Percentiles rank a stretch among this genome's conserved stretches.
Evolutionary conservation across 768 basidiomycete genomes (phyloP).

Genomic region (Leccinum broughii): DNA sequence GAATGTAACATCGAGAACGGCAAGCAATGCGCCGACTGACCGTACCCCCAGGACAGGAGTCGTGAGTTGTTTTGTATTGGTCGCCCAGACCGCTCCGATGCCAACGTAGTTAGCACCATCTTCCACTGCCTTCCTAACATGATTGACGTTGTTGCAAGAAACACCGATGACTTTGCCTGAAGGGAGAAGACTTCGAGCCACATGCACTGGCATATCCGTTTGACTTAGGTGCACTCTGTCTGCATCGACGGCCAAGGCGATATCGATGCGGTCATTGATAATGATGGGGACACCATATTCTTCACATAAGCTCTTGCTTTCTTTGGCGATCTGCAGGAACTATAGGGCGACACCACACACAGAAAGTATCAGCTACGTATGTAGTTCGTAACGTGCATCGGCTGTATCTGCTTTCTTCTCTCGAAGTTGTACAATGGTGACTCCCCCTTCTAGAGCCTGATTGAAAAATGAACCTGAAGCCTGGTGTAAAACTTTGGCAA

Average conservation of each 20-base stretch:
- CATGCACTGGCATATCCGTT: constrained; percentile 71
- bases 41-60: constrained; percentile 69
- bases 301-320: constrained; percentile 70
- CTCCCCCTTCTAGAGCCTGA: constrained; percentile 82
- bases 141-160: constrained; percentile 67
- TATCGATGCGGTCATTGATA: constrained; percentile 87
- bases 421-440: constrained; percentile 86
- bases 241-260: constrained; percentile 75
- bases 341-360: constrained; percentile 28
- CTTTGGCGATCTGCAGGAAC: constrained; percentile 75
- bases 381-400: constrained; percentile 52
- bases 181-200: constrained; percentile 71
- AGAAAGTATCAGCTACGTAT: neutral
- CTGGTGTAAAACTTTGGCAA: constrained; percentile 36
- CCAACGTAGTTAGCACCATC: constrained; percentile 84
- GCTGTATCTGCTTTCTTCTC: constrained; percentile 83
- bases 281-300: constrained; percentile 79
- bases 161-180: constrained; percentile 74
- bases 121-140: constrained; percentile 60
- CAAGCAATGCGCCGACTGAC: constrained; percentile 67
- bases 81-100: constrained; percentile 82
- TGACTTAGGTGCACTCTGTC: constrained; percentile 90
- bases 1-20: constrained; percentile 58
- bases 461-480: constrained; percentile 17
- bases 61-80: constrained; percentile 73